phyloP scores from a whole-genome alignment of 116 monocot genomes.

The Phalaenopsis hybrid region DNA sequence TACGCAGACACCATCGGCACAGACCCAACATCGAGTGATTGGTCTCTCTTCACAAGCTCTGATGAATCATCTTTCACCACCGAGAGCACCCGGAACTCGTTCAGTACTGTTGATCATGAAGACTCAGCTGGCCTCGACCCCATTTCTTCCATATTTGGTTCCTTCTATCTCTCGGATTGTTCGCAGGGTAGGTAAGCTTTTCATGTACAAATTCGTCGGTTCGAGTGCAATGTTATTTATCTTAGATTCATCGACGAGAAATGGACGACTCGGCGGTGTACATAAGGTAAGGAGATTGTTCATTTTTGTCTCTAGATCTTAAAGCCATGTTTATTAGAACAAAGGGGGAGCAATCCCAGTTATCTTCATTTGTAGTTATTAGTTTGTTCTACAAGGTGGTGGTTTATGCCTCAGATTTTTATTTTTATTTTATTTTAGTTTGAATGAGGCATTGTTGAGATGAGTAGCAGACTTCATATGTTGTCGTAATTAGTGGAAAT shows the following conservation, averaged over 20 bases:
- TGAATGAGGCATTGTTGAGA: not conserved
- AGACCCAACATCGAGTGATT: conserved; percentile 73
- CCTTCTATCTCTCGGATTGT: conserved; percentile 39
- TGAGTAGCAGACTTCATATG: not conserved
- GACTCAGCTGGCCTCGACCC: conserved; percentile 44
- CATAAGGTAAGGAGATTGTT: conserved; percentile 41
- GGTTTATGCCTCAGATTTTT: not conserved
- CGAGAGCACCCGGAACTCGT: conserved; percentile 76
- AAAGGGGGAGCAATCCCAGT: conserved; percentile 2
- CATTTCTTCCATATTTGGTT: conserved; percentile 65
- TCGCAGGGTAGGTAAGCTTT: conserved; percentile 19
- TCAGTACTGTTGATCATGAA: conserved; percentile 47
- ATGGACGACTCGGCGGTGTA: conserved; percentile 30
- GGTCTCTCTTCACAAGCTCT: conserved; percentile 91
- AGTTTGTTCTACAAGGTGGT: not conserved
- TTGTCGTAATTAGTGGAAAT: not conserved
- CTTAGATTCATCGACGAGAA: conserved; percentile 22
- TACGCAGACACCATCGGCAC: conserved; percentile 17
- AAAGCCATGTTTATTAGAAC: not conserved
- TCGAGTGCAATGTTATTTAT: conserved; percentile 32
- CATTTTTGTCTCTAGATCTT: not conserved
- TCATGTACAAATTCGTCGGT: conserved; percentile 33
- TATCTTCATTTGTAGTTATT: not conserved
- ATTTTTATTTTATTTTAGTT: not conserved
- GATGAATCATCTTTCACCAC: conserved; percentile 95